A percentile compares a stretch with the other conserved stretches of the same genome.
These are phyloP conservation scores for Hygrocybe coccinea DNA, from an alignment of 768 basidiomycete species.

Conservation along the genomic window DNA sequence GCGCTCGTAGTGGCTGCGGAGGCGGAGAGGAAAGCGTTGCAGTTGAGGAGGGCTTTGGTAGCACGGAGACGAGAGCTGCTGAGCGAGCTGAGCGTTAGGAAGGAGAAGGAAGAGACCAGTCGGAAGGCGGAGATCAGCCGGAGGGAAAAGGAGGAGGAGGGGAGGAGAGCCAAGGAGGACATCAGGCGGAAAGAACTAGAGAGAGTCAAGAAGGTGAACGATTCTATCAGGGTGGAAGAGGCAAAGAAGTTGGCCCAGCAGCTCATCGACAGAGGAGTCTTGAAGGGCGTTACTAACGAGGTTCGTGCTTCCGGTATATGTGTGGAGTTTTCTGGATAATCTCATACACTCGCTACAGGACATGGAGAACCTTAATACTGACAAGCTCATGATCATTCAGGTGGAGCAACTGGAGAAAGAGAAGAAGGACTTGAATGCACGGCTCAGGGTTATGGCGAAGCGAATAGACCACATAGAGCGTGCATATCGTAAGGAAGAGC, in stretches of 20 bases:
- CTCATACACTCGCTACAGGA: constrained; percentile 42
- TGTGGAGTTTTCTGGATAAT: constrained; percentile 8
- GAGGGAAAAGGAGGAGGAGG: constrained; percentile 67
- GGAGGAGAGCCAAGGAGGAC: constrained; percentile 58
- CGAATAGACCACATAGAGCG: constrained; percentile 94
- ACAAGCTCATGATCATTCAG: constrained; percentile 81
- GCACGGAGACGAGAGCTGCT: constrained; percentile 81
- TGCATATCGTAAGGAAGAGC: constrained; percentile 90
- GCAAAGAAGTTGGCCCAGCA: constrained; percentile 84
- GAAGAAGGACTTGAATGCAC: constrained; percentile 79
- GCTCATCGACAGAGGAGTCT: constrained; percentile 71
- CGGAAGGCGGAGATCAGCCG: constrained; percentile 64
- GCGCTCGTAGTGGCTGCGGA: constrained; percentile 60
- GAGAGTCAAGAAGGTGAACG: constrained; percentile 65
- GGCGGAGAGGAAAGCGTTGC: constrained; percentile 71
- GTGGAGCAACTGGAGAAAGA: constrained; percentile 96
- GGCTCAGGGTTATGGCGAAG: constrained; percentile 77
- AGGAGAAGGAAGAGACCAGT: constrained; percentile 85
- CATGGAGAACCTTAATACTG: constrained; percentile 79
- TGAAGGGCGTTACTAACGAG: constrained; percentile 52
- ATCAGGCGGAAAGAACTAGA: constrained; percentile 60
- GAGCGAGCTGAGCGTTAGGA: constrained; percentile 75
- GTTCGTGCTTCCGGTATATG: constrained; percentile 51
- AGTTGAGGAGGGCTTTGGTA: constrained; percentile 72
- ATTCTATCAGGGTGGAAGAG: constrained; percentile 73